phyloP scores from a whole-genome alignment of 1,284 basidiomycete genomes.

The Blastosporella zonata region DNA sequence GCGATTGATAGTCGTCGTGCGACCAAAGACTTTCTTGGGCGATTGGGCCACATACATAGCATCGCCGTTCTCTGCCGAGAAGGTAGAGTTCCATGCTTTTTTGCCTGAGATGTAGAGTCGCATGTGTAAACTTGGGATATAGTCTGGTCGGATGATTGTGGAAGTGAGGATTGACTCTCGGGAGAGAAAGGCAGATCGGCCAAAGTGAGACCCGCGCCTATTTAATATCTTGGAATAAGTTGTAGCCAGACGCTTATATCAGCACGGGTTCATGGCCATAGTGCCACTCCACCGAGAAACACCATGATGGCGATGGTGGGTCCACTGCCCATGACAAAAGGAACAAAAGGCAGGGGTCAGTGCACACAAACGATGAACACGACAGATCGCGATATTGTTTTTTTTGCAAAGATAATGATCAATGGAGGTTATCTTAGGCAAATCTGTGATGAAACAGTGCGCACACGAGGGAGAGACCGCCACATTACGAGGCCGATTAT shows the following conservation, averaged over 20 bases:
- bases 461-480: too few species aligned
- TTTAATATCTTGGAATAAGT: neutral
- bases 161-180: neutral
- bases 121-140: conserved; percentile 6
- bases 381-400: neutral
- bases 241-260: neutral
- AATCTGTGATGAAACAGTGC: too few species aligned
- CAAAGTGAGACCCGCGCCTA: neutral
- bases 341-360: neutral
- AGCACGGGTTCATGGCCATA: neutral
- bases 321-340: neutral
- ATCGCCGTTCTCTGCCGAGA: conserved; percentile 18
- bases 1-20: conserved; percentile 19
- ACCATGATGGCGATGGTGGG: neutral
- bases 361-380: neutral
- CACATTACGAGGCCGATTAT: too few species aligned
- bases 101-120: conserved; percentile 18
- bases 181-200: neutral
- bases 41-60: conserved; percentile 20
- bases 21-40: conserved; percentile 16
- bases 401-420: neutral
- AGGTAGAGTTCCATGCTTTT: conserved; percentile 17
- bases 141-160: neutral
- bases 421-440: neutral
- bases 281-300: neutral